phyloP scores from a whole-genome alignment of 192 early-diverging fungal species.

The Entomortierella beljakovae region DNA sequence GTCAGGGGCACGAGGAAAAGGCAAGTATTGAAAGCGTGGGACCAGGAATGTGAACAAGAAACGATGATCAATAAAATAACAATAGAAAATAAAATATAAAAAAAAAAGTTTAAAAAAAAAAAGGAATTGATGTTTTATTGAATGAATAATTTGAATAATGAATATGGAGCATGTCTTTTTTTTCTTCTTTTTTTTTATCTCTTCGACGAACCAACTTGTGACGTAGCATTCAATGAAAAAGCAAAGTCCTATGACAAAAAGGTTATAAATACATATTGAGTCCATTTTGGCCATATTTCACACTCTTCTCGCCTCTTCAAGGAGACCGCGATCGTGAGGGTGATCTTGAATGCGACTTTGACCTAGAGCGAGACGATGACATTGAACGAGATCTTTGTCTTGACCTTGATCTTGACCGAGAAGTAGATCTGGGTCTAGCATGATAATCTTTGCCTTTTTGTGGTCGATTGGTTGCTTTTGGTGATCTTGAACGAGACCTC shows the following conservation, averaged over 20 bases:
- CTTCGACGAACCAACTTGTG: no score
- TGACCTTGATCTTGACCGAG: slow-evolving; percentile 23
- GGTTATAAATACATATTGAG: no score
- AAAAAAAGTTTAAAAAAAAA: slow-evolving; percentile 2
- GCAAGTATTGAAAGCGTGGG: neutral
- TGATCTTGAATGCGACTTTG: slow-evolving; percentile 16
- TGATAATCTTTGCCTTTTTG: slow-evolving; percentile 9
- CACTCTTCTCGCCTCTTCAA: slow-evolving; percentile 1
- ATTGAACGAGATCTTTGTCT: slow-evolving; percentile 20
- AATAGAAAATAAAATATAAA: slow-evolving; percentile 1
- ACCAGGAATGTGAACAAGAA: neutral
- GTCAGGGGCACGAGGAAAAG: neutral
- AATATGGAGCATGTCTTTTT: neutral
- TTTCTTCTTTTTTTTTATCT: no score
- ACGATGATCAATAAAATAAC: neutral
- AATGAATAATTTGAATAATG: neutral
- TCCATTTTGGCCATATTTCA: no score
- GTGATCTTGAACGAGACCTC: slow-evolving; percentile 23
- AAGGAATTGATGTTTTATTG: neutral
- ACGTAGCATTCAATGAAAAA: no score
- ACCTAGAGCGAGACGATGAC: slow-evolving; percentile 13
- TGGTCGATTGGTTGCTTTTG: neutral
- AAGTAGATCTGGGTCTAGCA: slow-evolving; percentile 3
- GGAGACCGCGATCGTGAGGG: slow-evolving; percentile 24
- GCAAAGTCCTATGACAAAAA: no score